These are phyloP conservation scores for Phoma sp. DNA, from an alignment of 2,329 filamentous ascomycete species.

Conservation along the genomic window DNA sequence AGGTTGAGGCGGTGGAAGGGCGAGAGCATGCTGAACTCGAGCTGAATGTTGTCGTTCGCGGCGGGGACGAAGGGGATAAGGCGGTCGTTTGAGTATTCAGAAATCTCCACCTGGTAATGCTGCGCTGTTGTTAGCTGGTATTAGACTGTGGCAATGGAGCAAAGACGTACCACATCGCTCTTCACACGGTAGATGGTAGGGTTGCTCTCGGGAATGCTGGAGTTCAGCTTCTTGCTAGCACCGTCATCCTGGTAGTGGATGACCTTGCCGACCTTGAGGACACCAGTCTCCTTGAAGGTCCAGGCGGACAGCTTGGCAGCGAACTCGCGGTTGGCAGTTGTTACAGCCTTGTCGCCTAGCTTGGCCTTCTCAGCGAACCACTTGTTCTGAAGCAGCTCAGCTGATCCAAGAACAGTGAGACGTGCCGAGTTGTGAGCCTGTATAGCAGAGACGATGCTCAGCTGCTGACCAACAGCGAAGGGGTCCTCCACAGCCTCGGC, in stretches of 20 bases:
- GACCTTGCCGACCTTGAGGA: slow-evolving; percentile 82
- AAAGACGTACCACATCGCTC: slow-evolving; percentile 84
- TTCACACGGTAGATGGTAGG: slow-evolving; percentile 93
- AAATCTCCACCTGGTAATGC: slow-evolving; percentile 87
- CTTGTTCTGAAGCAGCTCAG: slow-evolving; percentile 83
- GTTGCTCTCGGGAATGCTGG: slow-evolving; percentile 64
- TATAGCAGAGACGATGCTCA: slow-evolving; percentile 82
- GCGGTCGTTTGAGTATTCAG: slow-evolving; percentile 78
- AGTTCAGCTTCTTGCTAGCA: slow-evolving; percentile 56
- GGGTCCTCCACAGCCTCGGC: slow-evolving; percentile 74
- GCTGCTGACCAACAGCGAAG: slow-evolving; percentile 82
- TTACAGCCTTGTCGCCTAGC: slow-evolving; percentile 60
- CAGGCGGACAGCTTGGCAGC: slow-evolving; percentile 86
- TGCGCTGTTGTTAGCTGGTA: slow-evolving; percentile 48
- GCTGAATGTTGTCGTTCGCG: slow-evolving; percentile 76
- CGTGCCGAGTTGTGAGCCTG: slow-evolving; percentile 95
- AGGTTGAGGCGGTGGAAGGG: slow-evolving; percentile 92
- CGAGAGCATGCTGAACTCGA: slow-evolving; percentile 98
- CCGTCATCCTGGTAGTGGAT: slow-evolving; percentile 72
- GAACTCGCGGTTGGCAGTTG: slow-evolving; percentile 83
- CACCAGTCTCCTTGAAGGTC: slow-evolving; percentile 93
- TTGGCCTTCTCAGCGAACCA: slow-evolving; percentile 85
- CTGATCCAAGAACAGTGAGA: slow-evolving; percentile 82
- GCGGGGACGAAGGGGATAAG: slow-evolving; percentile 77
- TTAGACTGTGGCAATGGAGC: background rate